Base-by-base conservation (phyloP, 2,329 filamentous ascomycete species). In the Fusarium newnesense region DNA sequence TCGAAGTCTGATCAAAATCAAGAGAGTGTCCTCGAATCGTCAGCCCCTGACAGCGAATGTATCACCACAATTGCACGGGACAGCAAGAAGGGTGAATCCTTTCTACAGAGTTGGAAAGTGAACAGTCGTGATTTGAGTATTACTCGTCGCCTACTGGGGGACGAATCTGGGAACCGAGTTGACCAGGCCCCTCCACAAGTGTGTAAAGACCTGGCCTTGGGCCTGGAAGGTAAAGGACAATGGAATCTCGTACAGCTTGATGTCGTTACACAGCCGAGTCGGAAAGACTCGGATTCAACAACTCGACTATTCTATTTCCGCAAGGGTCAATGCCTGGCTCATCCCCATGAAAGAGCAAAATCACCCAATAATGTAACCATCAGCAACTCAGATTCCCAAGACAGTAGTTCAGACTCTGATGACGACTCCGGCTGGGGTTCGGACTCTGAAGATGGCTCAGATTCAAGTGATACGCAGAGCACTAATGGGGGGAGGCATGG, bases 151-250 rank as follows among this genome's bases (percentile, higher is more conserved):
- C 24, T 28, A 16, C 36, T 18, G 26, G 36, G 6, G 2, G 34
- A 10, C 7, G 4, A 7, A 7, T 40, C 15, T 1, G 15, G 0
- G 2, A 12, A 12, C 10, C 10, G 15, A n/a, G 13, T n/a, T 19
- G 26, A 54, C 2, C 2, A 37, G 7, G 18, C 13, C 9, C 50
- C 50, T 19, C 10, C 7, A 6, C 10, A 54, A n/a, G 21, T 54
- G 10, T n/a, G 2, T 0, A 54, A 10, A 30, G 36, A 30, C 12
- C 36, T 54, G 0, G 19, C 15, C 6, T 7, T 50, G 16, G 47
- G 16, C 2, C 11, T 15, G 2, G 30, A 24, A 13, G 26, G 19
- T 1, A 21, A n/a, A 30, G 26, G 21, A 24, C 15, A n/a, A 7
- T 54, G 52, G 52, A 42, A 42, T 28, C 24, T 54, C 10, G 8